phyloP scores from a whole-genome alignment of 2,329 filamentous ascomycete genomes.

The Stylonectria norvegica region DNA sequence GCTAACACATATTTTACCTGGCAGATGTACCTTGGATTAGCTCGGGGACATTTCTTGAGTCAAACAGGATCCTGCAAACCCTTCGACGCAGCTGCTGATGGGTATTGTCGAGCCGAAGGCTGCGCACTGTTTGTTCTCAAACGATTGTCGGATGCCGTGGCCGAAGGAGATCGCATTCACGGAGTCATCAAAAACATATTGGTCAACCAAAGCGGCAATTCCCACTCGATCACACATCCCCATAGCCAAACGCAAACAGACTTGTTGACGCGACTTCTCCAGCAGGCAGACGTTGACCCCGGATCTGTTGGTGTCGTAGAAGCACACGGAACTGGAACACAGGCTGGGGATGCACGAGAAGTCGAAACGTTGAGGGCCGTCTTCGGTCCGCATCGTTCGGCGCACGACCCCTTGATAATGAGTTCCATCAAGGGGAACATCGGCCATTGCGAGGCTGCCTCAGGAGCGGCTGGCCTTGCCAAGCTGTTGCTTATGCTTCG shows the following conservation, averaged over 20 bases:
- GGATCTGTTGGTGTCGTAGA: slow-evolving; percentile 37
- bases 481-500: slow-evolving; percentile 46
- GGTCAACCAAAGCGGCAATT: slow-evolving; percentile 41
- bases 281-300: slow-evolving; percentile 31
- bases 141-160: slow-evolving; percentile 42
- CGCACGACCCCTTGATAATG: slow-evolving; percentile 9
- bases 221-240: slow-evolving; percentile 42
- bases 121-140: slow-evolving; percentile 45
- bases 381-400: slow-evolving; percentile 10
- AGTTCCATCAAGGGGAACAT: slow-evolving; percentile 26
- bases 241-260: slow-evolving; percentile 31
- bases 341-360: slow-evolving; percentile 51
- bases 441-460: slow-evolving; percentile 28
- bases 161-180: slow-evolving; percentile 43
- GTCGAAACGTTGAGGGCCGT: slow-evolving; percentile 14
- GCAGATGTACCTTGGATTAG: slow-evolving; percentile 30
- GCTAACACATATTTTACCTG: slow-evolving; percentile 26
- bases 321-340: slow-evolving; percentile 52
- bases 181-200: slow-evolving; percentile 38
- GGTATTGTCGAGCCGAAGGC: slow-evolving; percentile 53
- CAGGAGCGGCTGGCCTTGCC: slow-evolving; percentile 45
- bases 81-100: slow-evolving; percentile 40
- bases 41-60: slow-evolving; percentile 22
- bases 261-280: slow-evolving; percentile 27
- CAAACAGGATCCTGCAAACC: slow-evolving; percentile 31